Percentiles rank a stretch among this genome's conserved stretches.
phyloP scores from a whole-genome alignment of 108 stramenopile species.

The Pseudonitzschia multiseries region DNA sequence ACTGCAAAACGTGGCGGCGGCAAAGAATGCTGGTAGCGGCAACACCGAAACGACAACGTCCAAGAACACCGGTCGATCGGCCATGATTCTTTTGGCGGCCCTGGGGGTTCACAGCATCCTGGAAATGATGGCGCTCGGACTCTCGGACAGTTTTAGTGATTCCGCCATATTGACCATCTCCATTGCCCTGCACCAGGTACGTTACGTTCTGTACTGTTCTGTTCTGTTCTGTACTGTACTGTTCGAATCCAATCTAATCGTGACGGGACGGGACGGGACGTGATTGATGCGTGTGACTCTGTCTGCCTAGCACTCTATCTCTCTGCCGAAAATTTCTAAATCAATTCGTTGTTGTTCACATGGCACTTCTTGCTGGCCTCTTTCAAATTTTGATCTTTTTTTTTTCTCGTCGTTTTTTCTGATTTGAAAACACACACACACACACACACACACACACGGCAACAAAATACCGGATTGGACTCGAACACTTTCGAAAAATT shows the following conservation, averaged over 20 bases:
- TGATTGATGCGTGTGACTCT: no score
- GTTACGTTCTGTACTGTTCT: constrained; percentile 5
- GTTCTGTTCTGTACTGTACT: no score
- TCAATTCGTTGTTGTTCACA: background rate
- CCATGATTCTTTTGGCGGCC: constrained; percentile 92
- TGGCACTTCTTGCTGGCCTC: no score
- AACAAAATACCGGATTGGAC: no score
- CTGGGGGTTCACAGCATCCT: constrained; percentile 90
- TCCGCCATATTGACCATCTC: constrained; percentile 88
- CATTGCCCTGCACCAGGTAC: constrained; percentile 91
- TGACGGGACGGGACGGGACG: no score
- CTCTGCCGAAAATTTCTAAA: background rate
- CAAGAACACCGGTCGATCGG: constrained; percentile 67
- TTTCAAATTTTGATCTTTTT: no score
- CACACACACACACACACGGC: no score
- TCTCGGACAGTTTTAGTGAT: constrained; percentile 80
- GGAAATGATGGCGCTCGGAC: constrained; percentile 94
- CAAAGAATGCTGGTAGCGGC: constrained; percentile 7
- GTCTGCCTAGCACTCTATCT: background rate
- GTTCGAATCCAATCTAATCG: no score
- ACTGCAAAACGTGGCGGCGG: no score
- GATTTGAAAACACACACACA: no score
- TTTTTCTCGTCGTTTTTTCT: no score
- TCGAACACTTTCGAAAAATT: no score
- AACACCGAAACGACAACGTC: constrained; percentile 18